Conservation (phyloP, 331 rosid genomes). For the Spiraea crenata region DNA sequence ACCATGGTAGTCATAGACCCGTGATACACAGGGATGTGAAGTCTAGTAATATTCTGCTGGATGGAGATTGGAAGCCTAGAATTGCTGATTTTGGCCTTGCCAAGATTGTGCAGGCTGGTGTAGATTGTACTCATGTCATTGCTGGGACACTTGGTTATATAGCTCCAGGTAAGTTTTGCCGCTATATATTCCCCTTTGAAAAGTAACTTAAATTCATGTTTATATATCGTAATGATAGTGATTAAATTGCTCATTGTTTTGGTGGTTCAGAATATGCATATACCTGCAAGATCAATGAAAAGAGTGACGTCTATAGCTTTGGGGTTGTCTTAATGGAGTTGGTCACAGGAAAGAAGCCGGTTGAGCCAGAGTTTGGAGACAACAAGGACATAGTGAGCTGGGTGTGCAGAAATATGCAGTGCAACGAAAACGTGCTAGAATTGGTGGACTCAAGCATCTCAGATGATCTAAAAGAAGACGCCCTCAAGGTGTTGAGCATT, state of each 20-base stretch:
- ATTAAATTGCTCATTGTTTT: constrained; percentile 25
- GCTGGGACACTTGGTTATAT: constrained; percentile 92
- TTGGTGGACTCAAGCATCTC: constrained; percentile 66
- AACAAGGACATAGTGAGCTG: constrained; percentile 72
- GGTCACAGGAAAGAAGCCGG: constrained; percentile 74
- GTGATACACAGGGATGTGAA: constrained; percentile 93
- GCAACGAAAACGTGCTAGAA: constrained; percentile 37
- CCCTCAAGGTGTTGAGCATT: constrained; percentile 58
- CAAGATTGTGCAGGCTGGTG: constrained; percentile 66
- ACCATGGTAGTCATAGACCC: constrained; percentile 76
- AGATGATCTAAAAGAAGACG: constrained; percentile 59
- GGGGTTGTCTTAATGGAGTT: constrained; percentile 92
- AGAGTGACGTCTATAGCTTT: constrained; percentile 91
- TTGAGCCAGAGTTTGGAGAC: constrained; percentile 72
- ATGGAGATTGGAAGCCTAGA: constrained; percentile 81
- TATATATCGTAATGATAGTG: background rate
- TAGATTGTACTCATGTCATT: constrained; percentile 65
- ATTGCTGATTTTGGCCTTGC: constrained; percentile 99
- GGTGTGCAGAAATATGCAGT: constrained; percentile 52
- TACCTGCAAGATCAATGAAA: constrained; percentile 77
- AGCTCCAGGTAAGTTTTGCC: constrained; percentile 73
- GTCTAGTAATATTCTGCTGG: constrained; percentile 83
- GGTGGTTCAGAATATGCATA: constrained; percentile 70
- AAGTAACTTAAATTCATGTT: background rate
- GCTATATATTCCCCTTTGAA: background rate